Conservation (phyloP, 2,329 filamentous ascomycete genomes). For the Alternaria hordeiaustralica region DNA sequence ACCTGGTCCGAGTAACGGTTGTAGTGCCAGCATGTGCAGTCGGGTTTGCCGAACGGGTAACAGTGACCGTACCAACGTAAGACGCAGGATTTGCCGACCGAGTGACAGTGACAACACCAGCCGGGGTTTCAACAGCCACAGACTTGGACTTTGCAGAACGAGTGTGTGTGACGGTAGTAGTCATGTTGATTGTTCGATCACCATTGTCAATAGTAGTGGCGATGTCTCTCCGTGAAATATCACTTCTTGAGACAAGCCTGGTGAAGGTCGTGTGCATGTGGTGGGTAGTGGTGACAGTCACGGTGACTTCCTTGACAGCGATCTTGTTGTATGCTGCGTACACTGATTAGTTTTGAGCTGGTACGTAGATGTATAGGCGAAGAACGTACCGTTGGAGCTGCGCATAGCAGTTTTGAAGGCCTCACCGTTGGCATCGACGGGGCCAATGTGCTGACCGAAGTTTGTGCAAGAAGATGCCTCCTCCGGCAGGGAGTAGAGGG, state of each 20-base stretch:
- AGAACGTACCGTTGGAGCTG: conserved; percentile 23
- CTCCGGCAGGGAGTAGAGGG: conserved; percentile 16
- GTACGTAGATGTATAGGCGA: background rate
- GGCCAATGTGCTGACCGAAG: conserved; percentile 13
- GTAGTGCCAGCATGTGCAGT: background rate
- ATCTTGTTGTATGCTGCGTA: conserved; percentile 4
- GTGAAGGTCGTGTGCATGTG: background rate
- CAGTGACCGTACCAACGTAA: background rate
- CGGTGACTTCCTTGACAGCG: background rate
- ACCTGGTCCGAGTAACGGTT: background rate
- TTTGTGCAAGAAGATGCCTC: conserved; percentile 8
- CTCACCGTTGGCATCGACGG: conserved; percentile 12
- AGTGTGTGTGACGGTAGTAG: background rate
- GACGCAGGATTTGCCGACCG: background rate
- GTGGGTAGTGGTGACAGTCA: background rate
- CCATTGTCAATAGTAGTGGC: background rate
- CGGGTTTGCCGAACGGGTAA: background rate
- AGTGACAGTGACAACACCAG: background rate
- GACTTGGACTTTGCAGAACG: background rate
- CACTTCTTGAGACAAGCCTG: background rate
- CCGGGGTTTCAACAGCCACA: background rate
- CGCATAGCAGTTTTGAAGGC: conserved; percentile 15
- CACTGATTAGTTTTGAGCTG: background rate
- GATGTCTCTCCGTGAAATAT: background rate
- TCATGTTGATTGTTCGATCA: background rate